A percentile compares a stretch with the other conserved stretches of the same genome.
Evolutionary conservation across 148 eudicot genomes (phyloP).

Genomic region (Vaccinium vitisidaea): DNA sequence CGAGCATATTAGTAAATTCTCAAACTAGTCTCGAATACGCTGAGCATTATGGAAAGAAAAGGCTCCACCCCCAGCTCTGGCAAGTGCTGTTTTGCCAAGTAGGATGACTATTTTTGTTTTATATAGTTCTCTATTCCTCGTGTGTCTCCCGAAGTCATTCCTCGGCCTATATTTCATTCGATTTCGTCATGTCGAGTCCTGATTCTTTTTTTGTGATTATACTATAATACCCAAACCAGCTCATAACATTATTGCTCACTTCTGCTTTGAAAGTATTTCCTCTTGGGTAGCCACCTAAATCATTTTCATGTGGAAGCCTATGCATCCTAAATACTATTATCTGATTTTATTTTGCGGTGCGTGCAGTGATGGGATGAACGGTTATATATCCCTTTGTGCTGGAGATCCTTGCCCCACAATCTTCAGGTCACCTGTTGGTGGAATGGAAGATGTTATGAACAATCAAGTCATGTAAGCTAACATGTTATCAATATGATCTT

Average conservation of each 20-base stretch:
- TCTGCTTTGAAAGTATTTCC: background rate
- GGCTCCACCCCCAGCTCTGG: background rate
- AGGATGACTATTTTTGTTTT: background rate
- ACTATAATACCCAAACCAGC: background rate
- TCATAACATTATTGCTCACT: background rate
- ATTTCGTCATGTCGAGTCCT: background rate
- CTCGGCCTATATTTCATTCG: background rate
- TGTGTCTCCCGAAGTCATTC: background rate
- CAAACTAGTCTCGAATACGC: background rate
- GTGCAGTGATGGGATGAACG: conserved; percentile 97
- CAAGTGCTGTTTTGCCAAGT: background rate
- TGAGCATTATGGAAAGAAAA: background rate
- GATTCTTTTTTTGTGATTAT: background rate
- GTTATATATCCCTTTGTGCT: conserved; percentile 82
- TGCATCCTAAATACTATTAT: conserved; percentile 15
- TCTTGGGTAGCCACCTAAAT: background rate
- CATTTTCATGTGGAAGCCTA: background rate
- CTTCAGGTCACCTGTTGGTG: conserved; percentile 79
- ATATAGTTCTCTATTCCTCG: background rate
- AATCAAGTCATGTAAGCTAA: conserved; percentile 82
- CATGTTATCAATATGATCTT: background rate
- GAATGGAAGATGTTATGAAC: conserved; percentile 81
- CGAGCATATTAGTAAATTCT: background rate
- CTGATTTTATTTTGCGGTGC: conserved; percentile 40
- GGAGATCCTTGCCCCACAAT: conserved; percentile 95